Evolutionary conservation across 2,329 filamentous ascomycete genomes (phyloP), one percentile per base, ranked within the genome.

Genomic region (Cladophialophora carrionii): DNA sequence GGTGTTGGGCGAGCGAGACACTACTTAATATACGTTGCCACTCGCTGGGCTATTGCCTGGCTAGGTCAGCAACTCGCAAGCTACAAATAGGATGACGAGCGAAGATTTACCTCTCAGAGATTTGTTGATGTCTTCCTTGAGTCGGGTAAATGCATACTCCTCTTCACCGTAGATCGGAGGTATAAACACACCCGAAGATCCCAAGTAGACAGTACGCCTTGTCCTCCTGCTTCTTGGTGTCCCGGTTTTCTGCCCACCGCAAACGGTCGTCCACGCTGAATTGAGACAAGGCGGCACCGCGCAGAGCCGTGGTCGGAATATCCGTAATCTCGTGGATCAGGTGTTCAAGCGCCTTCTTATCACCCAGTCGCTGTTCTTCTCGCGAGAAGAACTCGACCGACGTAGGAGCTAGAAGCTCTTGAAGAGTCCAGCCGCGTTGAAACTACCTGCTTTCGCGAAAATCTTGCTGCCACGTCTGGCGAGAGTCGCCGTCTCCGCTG

Each of bases 1-100:
- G 6, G 61, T 67, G 54, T 73, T 73, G 31, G 67, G 22, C 9
- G 64, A 51, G 20, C 71, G 68, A 52, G 67, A 52, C 5, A 73
- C 62, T 5, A 60, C 67, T 70, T 68, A 73, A 54, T 73, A 71
- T n/a, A 57, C 24, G 22, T 51, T 51, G 48, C 48, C 48, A 51
- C 12, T 26, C 6, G 20, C 20, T 51, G 3, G 10, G 24, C 5
- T 10, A 6, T 1, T 26, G 48, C 48, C 48, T 51, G 20, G 48
- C 20, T 17, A 51, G 20, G 20, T 51, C 48, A 51, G 48, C 48
- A 4, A 51, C 4, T 3, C 3, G 9, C 48, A 20, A 4, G 20
- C 20, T n/a, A 51, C 4, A 51, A 41, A 41, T 7, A 41, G 17
- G 37, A 37, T 41, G 7, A 41, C 14, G 6, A 41, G 37, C 37